These are phyloP conservation scores for Ehretia macrophylla DNA, from an alignment of 257 asterid genomes.

Conservation along the genomic window DNA sequence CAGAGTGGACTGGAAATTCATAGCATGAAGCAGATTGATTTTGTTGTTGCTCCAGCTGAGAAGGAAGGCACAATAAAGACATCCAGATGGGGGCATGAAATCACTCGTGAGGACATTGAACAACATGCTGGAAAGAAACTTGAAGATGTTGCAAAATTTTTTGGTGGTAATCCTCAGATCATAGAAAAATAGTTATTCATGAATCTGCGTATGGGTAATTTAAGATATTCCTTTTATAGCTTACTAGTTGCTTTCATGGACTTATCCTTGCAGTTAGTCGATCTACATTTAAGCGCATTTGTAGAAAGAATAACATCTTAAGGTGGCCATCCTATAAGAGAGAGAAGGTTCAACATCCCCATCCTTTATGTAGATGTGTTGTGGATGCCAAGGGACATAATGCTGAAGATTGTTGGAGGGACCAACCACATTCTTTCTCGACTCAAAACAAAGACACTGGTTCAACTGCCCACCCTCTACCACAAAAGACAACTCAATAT, in stretches of 20 bases:
- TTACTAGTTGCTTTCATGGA: too few species aligned
- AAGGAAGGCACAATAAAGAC: constrained; percentile 3
- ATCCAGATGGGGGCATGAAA: constrained; percentile 2
- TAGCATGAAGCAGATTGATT: background rate
- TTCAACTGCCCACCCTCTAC: background rate
- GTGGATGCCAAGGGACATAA: too few species aligned
- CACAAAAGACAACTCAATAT: background rate
- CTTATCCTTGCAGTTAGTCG: constrained; percentile 4
- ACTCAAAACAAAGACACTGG: background rate
- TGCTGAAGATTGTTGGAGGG: background rate
- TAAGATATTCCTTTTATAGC: background rate
- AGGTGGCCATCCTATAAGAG: constrained; percentile 10
- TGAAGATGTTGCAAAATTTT: constrained; percentile 1
- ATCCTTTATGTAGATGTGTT: too few species aligned
- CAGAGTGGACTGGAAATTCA: background rate
- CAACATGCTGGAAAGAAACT: constrained; percentile 10
- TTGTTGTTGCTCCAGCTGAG: background rate
- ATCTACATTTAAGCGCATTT: constrained; percentile 6
- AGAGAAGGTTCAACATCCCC: background rate
- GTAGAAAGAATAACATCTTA: constrained; percentile 8
- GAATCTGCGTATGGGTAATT: background rate
- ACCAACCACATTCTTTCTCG: constrained; percentile 1
- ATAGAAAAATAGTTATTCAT: background rate
- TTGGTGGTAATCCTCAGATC: constrained; percentile 12
- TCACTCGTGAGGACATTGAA: constrained; percentile 3